Conservation (phyloP, 108 stramenopile species). For the Aurantiochytrium sp. region DNA sequence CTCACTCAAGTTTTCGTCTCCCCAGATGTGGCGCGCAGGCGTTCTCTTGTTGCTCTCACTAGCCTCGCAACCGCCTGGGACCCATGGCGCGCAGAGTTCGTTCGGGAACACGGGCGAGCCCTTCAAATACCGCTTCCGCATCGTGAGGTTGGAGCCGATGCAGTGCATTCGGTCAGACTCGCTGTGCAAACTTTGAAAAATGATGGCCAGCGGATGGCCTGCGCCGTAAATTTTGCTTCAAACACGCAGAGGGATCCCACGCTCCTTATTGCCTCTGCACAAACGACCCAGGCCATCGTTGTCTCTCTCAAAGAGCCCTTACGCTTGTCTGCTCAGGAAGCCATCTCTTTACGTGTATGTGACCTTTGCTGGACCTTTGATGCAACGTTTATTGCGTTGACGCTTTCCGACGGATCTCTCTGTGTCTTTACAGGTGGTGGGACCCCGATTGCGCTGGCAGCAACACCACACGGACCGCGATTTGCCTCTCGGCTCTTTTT, state of each 20-base stretch:
- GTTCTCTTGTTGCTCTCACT: not conserved
- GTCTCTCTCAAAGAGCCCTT: not conserved
- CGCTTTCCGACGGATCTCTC: not conserved
- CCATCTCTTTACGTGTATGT: not conserved
- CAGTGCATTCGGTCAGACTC: too few species aligned
- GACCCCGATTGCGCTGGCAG: not conserved
- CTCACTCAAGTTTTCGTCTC: not conserved
- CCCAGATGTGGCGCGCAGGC: not conserved
- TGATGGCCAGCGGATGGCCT: not conserved
- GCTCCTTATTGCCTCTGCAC: not conserved
- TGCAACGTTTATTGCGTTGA: not conserved
- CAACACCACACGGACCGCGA: not conserved
- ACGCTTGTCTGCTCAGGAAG: too few species aligned
- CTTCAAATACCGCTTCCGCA: too few species aligned
- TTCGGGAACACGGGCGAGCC: too few species aligned
- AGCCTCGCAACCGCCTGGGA: too few species aligned
- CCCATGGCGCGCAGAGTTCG: too few species aligned
- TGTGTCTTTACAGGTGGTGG: not conserved
- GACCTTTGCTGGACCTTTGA: not conserved
- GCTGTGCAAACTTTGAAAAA: too few species aligned
- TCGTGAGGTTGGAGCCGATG: too few species aligned
- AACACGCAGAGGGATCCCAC: not conserved
- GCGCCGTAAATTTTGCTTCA: not conserved
- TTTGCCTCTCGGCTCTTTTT: not conserved
- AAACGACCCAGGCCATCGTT: not conserved